These are phyloP conservation scores for Hordeum pubiflorum DNA, from an alignment of 202 grass and related monocot genomes.

Conservation along the genomic window DNA sequence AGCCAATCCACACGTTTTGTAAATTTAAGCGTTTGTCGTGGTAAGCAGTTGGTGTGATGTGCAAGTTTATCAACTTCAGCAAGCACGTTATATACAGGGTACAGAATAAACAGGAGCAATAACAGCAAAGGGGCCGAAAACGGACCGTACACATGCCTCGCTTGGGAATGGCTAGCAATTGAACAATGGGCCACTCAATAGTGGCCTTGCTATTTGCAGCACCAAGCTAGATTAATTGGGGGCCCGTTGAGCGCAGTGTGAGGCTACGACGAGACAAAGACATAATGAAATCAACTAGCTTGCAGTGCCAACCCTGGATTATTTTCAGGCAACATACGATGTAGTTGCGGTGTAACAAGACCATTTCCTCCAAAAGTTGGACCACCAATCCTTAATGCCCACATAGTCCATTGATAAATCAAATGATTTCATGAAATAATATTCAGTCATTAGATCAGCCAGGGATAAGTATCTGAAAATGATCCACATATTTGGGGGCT, in stretches of 20 bases:
- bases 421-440: background rate
- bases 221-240: constrained; percentile 15
- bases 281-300: background rate
- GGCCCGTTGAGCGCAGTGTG: background rate
- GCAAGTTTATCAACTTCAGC: constrained; percentile 16
- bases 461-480: background rate
- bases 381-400: constrained; percentile 1
- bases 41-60: background rate
- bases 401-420: background rate
- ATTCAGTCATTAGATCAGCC: background rate
- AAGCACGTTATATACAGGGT: background rate
- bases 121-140: background rate
- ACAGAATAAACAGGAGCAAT: background rate
- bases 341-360: background rate
- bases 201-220: constrained; percentile 1
- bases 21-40: background rate
- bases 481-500: background rate
- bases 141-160: background rate
- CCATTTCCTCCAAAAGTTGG: constrained; percentile 4
- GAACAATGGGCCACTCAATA: background rate
- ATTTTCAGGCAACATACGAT: background rate
- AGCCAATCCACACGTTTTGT: background rate
- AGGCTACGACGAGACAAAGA: constrained; percentile 13
- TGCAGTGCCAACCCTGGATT: background rate
- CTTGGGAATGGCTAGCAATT: constrained; percentile 3